Evolutionary conservation across 2,329 filamentous ascomycete genomes (phyloP).

Genomic region (Ophiosphaerella herpotricha): DNA sequence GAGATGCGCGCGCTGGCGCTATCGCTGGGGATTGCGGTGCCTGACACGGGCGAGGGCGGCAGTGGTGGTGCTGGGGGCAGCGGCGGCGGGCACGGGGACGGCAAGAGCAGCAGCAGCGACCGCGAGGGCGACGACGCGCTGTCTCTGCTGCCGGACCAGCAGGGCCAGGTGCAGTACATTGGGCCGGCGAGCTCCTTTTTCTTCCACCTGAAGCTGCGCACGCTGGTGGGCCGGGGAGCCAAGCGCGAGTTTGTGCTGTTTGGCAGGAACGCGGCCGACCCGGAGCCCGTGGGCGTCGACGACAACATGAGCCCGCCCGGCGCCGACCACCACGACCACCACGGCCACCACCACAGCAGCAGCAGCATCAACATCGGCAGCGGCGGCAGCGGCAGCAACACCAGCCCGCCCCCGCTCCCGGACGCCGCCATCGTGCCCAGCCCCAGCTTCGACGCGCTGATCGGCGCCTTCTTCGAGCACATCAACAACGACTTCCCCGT

Average conservation of each 20-base stretch:
- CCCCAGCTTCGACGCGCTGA: slow-evolving; percentile 41
- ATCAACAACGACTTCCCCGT: slow-evolving; percentile 51
- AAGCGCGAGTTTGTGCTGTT: slow-evolving; percentile 48
- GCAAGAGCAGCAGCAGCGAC: slow-evolving; percentile 21
- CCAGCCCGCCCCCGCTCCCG: slow-evolving; percentile 22
- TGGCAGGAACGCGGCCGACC: slow-evolving; percentile 47
- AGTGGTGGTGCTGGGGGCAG: slow-evolving; percentile 17
- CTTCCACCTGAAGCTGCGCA: slow-evolving; percentile 49
- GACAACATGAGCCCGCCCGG: slow-evolving; percentile 19
- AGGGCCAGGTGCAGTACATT: slow-evolving; percentile 53
- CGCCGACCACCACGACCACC: slow-evolving; percentile 11
- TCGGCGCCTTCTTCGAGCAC: slow-evolving; percentile 49
- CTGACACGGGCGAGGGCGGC: slow-evolving; percentile 5
- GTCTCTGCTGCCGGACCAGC: slow-evolving; percentile 48
- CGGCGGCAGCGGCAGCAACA: no score
- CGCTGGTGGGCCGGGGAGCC: slow-evolving; percentile 41
- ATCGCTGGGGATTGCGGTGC: slow-evolving; percentile 48
- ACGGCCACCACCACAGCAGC: slow-evolving; percentile 6
- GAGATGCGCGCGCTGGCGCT: slow-evolving; percentile 47
- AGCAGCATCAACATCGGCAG: no score
- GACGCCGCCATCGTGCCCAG: slow-evolving; percentile 9
- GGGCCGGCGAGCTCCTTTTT: slow-evolving; percentile 50
- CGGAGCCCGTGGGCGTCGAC: slow-evolving; percentile 24
- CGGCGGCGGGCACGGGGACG: slow-evolving; percentile 17
- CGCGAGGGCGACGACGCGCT: slow-evolving; percentile 42